Base-by-base conservation (phyloP, 768 basidiomycete genomes). In the Pisolithus sp. region DNA sequence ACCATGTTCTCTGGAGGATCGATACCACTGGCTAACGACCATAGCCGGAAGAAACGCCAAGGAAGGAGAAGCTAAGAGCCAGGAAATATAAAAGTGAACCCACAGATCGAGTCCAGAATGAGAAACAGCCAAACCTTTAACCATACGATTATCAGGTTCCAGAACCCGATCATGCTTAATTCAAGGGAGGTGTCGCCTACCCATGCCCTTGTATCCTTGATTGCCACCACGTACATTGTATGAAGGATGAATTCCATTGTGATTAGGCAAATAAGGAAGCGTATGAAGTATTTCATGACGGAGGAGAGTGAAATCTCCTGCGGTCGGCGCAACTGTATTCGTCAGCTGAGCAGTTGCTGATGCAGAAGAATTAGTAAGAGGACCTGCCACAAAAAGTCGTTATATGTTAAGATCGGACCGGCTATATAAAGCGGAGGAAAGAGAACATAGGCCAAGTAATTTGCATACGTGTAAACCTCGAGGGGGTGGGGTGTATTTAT, bases 1-100 rank as follows among this genome's bases (percentile, higher is more conserved):
- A 99, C 79, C 96, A 97, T 96, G 68, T 99, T 99, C 68, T 99
- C 96, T 0, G 95, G 96, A 0, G 93, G 88, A 59, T 96, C 91
- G 31, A 97, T 78, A 0, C 89, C 90, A 60, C 93, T 90, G 6
- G 81, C 66, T 20, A 98, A 72, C 2, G 94, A 86, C 93, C 94
- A 97, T 18, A 96, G 71, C 2, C 94, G 87, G 74, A 97, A 98
- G 74, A 96, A 96, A 10, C 95, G 80, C 95, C 95, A 97, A 0
- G 93, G 89, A 20, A 97, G 80, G 39, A 97, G 74, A 20, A 97
- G 81, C 94, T 97, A 59, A 42, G 38, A 31, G 9, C 31, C 30
- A 37, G 13, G 38, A 41, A 46, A 23, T 3, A 41, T 41, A 1
- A 24, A 34, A 8, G 49, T 56, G 28, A 53, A 28, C 5, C 8